Evolutionary conservation across 2,329 filamentous ascomycete genomes (phyloP), one percentile per base, ranked within the genome.

Genomic region (Ophiostoma sp.): DNA sequence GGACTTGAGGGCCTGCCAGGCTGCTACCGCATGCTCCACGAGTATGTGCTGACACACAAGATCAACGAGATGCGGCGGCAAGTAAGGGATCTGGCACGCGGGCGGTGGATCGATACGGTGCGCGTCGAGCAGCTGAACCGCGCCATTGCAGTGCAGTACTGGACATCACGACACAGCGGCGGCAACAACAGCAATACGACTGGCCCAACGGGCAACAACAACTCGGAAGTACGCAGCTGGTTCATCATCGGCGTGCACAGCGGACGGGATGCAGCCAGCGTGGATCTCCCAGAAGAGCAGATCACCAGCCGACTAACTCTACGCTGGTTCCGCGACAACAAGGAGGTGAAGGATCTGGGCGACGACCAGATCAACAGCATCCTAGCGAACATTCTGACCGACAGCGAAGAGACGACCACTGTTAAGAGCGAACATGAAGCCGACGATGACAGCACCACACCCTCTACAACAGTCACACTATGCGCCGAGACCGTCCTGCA

Each of bases 81-180:
- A 84, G 93, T 93, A 1, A 76, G 87, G 36, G 89, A 91, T 57
- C 84, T 99, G 73, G 87, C 87, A 72, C 88, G 87, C 73, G 88
- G 87, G 3, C 88, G 89, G 42, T 98, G 96, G 95, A 90, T 91
- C 42, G 91, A 93, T 72, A 90, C 91, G 45, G 81, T 98, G 63
- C 90, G 89, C 78, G 87, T 97, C 19, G 93, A 98, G 79, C 86
- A 91, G 36, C 85, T 97, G 50, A 93, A 96, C 80, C 89, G 96
- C 74, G 92, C 92, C 36, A 84, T 99, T 73, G 90, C 94, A 11
- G 88, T 99, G 45, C 95, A 98, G 79, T 99, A 99, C 82, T 99
- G 96, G 96, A 86, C 88, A 19, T 87, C 88, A 69, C 89, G 90
- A 77, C 86, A 87, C 73, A 79, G 55, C n/a, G 33, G 61, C 25